Evolutionary conservation across 2,329 filamentous ascomycete genomes (phyloP).

Genomic region (Ceratocystis albifundus): DNA sequence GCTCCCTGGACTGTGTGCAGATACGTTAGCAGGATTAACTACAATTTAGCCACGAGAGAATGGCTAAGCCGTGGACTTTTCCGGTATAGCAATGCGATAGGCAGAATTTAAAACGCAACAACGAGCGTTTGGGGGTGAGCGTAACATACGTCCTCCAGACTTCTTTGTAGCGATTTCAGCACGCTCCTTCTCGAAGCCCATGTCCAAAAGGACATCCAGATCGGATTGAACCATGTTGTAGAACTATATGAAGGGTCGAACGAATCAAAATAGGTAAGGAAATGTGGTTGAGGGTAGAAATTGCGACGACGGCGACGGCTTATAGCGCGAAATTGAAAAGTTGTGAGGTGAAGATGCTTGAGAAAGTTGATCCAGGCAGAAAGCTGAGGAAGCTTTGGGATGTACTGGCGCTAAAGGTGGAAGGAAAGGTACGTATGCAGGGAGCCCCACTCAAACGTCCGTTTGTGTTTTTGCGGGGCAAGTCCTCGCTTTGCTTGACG

Average conservation of each 20-base stretch:
- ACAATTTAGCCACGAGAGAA: constrained; percentile 2
- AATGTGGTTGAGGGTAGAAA: not conserved
- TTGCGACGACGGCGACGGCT: no score
- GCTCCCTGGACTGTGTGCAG: constrained; percentile 60
- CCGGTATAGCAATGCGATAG: not conserved
- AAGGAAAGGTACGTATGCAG: not conserved
- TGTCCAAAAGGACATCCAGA: constrained; percentile 51
- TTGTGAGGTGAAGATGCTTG: not conserved
- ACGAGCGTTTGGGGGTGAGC: not conserved
- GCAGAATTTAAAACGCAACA: not conserved
- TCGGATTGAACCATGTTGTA: constrained; percentile 46
- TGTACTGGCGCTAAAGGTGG: not conserved
- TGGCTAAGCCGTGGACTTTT: not conserved
- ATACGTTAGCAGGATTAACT: not conserved
- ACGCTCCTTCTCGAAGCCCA: constrained; percentile 74
- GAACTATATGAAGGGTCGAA: constrained; percentile 20
- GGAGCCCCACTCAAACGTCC: not conserved
- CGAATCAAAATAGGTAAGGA: constrained; percentile 17
- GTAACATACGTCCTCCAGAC: constrained; percentile 58
- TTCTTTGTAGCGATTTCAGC: constrained; percentile 77
- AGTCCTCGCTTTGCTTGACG: not conserved
- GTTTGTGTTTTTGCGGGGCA: constrained; percentile 1
- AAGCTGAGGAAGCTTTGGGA: constrained; percentile 4
- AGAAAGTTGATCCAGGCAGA: not conserved
- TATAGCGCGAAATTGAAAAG: not conserved